Base-by-base conservation (phyloP, 108 stramenopile species). In the Cyclotella sp. region DNA sequence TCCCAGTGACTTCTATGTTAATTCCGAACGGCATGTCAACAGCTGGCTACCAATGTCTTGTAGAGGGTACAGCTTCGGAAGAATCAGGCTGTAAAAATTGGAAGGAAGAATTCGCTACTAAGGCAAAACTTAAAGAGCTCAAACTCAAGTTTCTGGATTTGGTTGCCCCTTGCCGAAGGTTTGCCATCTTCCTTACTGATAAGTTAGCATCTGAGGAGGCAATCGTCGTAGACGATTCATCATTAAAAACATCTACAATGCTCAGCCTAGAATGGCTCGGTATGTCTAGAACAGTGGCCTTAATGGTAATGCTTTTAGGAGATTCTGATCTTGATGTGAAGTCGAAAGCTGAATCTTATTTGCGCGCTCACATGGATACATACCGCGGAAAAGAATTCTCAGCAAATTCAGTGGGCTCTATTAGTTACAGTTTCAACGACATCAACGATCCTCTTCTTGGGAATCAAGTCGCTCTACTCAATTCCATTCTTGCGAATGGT, bases 11-110 rank as follows among this genome's bases (percentile, higher is more conserved):
- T 3, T 63, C 72, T 12, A 67, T 52, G 14, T 66, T 91, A n/a
- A 89, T 91, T 64, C 91, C 94, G 4, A 63, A 77, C 29, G 94
- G 94, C 1, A 24, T 91, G 60, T 91, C 89, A 0, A 76, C 83
- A 24, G 45, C 69, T 12, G 85, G 85, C 12, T 77, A 86, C 53
- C 81, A 86, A 59, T 86, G 90, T 16, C 68, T 94, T 14, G 30
- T 82, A 3, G 43, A 42, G 13, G 90, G 89, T 26, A 51, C 76
- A 16, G 68, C 68, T 68, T 72, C 51, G 69, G 79, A 68, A 64
- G 49, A 78, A 79, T 63, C 85, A 84, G 90, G 86, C 39, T 30
- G 79, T 61, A 58, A 87, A 76, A 84, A 78, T 85, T 88, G 85
- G 88, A 63, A 55, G 66, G 60, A 70, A 47, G 54, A 79, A 43